A percentile compares a stretch with the other conserved stretches of the same genome.
These are phyloP conservation scores for Tulasnella sp. DNA, from an alignment of 768 basidiomycete genomes.

Conservation along the genomic window DNA sequence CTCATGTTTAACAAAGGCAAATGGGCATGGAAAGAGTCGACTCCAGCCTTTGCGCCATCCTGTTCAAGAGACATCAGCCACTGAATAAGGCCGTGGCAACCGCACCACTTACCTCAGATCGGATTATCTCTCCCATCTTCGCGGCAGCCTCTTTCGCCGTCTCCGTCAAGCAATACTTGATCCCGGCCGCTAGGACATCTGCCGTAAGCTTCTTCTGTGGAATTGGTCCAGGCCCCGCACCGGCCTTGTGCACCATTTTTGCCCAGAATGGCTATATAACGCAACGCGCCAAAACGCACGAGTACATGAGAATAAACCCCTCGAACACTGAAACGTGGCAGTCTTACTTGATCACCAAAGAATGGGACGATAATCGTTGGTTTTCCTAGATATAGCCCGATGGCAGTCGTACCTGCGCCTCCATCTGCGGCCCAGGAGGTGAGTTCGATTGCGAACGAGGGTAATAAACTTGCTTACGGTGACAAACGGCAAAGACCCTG, in stretches of 20 bases:
- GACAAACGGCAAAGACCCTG: slow-evolving; percentile 47
- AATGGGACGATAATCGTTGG: slow-evolving; percentile 56
- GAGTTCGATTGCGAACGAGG: not conserved
- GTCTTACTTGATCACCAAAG: slow-evolving; percentile 46
- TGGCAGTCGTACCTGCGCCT: slow-evolving; percentile 57
- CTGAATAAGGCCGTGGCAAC: not conserved
- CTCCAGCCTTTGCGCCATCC: slow-evolving; percentile 40
- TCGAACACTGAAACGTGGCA: no score
- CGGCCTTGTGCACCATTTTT: slow-evolving; percentile 50
- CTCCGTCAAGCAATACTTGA: slow-evolving; percentile 39
- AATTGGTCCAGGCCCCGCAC: slow-evolving; percentile 52
- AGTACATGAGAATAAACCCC: no score
- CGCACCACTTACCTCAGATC: slow-evolving; percentile 33
- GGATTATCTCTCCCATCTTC: slow-evolving; percentile 41
- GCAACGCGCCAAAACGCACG: no score
- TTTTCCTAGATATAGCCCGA: slow-evolving; percentile 46
- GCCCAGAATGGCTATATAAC: slow-evolving; percentile 30
- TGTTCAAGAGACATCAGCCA: slow-evolving; percentile 21
- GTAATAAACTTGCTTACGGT: slow-evolving; percentile 27
- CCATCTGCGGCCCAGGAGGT: slow-evolving; percentile 29
- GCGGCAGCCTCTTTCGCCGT: slow-evolving; percentile 40
- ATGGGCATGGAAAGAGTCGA: slow-evolving; percentile 49
- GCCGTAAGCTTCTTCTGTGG: slow-evolving; percentile 41
- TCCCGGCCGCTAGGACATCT: slow-evolving; percentile 43
- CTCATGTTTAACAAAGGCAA: slow-evolving; percentile 52